These are phyloP conservation scores for Podila horticola DNA, from an alignment of 192 early-diverging fungal genomes.

Conservation along the genomic window DNA sequence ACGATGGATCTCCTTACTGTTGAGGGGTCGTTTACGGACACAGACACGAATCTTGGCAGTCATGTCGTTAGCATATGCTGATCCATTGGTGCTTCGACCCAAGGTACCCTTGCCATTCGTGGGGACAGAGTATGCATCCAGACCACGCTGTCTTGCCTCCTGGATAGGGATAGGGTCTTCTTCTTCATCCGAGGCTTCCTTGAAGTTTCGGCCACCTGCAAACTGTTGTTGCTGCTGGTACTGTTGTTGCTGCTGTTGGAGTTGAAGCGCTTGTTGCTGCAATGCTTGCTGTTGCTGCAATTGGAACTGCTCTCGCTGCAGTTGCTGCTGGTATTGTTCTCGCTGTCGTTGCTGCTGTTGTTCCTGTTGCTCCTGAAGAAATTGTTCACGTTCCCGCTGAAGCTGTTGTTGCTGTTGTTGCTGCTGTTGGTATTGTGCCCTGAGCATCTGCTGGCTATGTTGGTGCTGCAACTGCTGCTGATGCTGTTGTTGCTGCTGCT, in stretches of 20 bases:
- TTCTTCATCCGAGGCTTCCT: slow-evolving; percentile 54
- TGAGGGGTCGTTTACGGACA: slow-evolving; percentile 95
- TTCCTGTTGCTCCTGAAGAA: slow-evolving; percentile 20
- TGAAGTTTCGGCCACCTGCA: slow-evolving; percentile 37
- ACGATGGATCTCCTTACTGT: slow-evolving; percentile 82
- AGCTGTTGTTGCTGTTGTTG: slow-evolving; percentile 25
- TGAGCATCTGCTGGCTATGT: slow-evolving; percentile 1
- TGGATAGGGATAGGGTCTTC: slow-evolving; percentile 44
- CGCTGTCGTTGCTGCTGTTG: slow-evolving; percentile 28
- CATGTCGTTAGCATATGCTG: slow-evolving; percentile 56
- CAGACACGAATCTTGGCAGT: slow-evolving; percentile 95
- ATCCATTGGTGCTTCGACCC: slow-evolving; percentile 21
- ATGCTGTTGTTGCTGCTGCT: slow-evolving; percentile 22
- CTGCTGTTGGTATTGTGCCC: slow-evolving; percentile 23
- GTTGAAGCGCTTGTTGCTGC: slow-evolving; percentile 2
- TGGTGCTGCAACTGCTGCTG: slow-evolving; percentile 24
- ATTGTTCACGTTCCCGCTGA: slow-evolving; percentile 16
- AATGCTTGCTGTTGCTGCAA: slow-evolving; percentile 21
- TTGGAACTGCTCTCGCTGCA: slow-evolving; percentile 14
- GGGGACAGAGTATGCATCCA: slow-evolving; percentile 86
- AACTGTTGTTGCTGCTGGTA: slow-evolving; percentile 24
- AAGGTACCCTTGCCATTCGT: slow-evolving; percentile 34
- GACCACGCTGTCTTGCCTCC: slow-evolving; percentile 42
- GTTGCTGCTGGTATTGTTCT: slow-evolving; percentile 31
- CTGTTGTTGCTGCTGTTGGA: slow-evolving; percentile 18